Evolutionary conservation across 257 asterid genomes (phyloP), one percentile per base, ranked within the genome.

Genomic region (Solanum etuberosum): DNA sequence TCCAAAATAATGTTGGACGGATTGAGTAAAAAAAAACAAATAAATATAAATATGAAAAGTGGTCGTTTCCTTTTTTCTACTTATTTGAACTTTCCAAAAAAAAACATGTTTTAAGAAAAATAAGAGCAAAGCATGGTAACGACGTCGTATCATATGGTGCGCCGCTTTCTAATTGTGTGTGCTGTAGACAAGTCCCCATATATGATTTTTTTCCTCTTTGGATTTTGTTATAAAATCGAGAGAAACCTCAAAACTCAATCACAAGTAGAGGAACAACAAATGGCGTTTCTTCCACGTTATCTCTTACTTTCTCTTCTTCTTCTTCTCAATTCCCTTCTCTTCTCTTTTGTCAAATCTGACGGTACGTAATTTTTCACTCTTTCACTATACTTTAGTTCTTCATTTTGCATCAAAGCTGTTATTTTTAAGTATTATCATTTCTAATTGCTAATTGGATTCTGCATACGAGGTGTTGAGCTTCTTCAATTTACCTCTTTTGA

Each of bases 201-300:
- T 20, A 20, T 32, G 40, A 71, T 18, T 16, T 34, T 16, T 34
- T 4, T 32, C 46, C 14, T 34, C 18, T 72, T 20, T 67, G 74
- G 4, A 40, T 38, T 35, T 73, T 73, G 61, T 42, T 78, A 43
- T 43, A 43, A 78, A 78, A 43, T 42, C 38, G n/a, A n/a, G n/a
- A 43, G 34, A 38, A 78, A 78, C 38, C 65, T 78, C 63, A 15
- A 71, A 77, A 25, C 34, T 7, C 16, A 16, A 18, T 16, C 67
- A 72, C 18, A 78, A 78, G 38, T 43, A 78, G 82, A 73, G 61
- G 25, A 43, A 43, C 35, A 29, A 29, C 87, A 88, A 88, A 96
- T 93, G 99, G 89, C 94, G 83, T 91, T 90, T 86, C 87, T 92
- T 83, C 61, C 86, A 70, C 92, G 94, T n/a, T 84, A 74, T 51